These are phyloP conservation scores for Raffaelea albimanens DNA, from an alignment of 2,329 filamentous ascomycete species.

Conservation along the genomic window DNA sequence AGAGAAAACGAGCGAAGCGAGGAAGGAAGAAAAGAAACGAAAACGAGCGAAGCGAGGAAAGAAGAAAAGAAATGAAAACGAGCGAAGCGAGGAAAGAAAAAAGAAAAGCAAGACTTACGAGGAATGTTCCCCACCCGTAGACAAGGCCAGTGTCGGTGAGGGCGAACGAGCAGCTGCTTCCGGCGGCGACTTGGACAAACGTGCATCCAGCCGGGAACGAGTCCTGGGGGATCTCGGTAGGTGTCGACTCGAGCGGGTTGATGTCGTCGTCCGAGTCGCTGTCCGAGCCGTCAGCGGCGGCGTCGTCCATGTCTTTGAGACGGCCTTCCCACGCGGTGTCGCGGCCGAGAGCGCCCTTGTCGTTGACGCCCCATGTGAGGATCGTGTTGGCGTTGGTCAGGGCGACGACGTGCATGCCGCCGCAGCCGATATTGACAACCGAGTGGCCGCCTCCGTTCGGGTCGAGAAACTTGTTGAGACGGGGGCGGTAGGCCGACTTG, in stretches of 20 bases:
- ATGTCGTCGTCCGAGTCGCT: conserved; percentile 30
- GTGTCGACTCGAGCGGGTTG: conserved; percentile 51
- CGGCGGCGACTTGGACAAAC: conserved; percentile 49
- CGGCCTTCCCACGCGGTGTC: conserved; percentile 43
- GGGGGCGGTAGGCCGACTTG: not conserved
- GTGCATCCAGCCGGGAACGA: conserved; percentile 25
- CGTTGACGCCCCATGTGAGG: conserved; percentile 62
- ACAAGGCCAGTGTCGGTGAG: conserved; percentile 63
- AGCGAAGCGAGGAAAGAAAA: not conserved
- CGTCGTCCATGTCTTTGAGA: not conserved
- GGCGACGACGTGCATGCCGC: conserved; percentile 61
- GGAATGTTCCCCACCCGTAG: conserved; percentile 70
- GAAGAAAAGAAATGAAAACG: no score
- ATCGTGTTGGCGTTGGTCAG: conserved; percentile 58
- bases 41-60: not conserved
- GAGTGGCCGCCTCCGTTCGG: not conserved
- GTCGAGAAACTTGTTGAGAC: conserved; percentile 1
- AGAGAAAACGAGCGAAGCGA: no score
- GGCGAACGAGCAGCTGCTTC: conserved; percentile 61
- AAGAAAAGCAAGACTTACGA: conserved; percentile 29
- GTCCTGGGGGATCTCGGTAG: conserved; percentile 40
- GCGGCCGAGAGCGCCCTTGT: conserved; percentile 56
- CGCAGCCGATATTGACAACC: conserved; percentile 51
- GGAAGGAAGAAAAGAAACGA: no score
- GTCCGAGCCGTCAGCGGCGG: conserved; percentile 17